phyloP scores from a whole-genome alignment of 768 basidiomycete species.

The Trametopsis cervina region DNA sequence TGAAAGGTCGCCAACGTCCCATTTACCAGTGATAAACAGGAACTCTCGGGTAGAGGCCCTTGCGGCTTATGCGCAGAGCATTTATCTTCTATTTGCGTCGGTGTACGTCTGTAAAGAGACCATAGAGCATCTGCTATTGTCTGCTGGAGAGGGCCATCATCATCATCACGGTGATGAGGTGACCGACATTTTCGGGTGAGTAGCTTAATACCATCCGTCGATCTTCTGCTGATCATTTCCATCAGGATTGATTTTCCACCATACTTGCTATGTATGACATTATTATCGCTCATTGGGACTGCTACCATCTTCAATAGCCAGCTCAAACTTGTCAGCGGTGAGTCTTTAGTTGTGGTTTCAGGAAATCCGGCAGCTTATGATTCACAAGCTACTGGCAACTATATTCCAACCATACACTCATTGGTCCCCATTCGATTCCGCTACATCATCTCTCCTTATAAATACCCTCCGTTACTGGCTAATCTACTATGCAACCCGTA shows the following conservation, averaged over 20 bases:
- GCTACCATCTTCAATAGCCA: conserved; percentile 58
- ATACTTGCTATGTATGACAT: conserved; percentile 44
- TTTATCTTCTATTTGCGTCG: conserved; percentile 90
- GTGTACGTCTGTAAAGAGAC: conserved; percentile 98
- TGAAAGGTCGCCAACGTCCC: neutral
- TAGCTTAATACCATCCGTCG: too few relatives aligned
- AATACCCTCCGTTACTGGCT: conserved; percentile 28
- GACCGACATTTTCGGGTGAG: conserved; percentile 34
- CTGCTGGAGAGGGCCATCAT: conserved; percentile 58
- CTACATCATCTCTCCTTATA: conserved; percentile 26
- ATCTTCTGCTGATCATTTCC: too few relatives aligned
- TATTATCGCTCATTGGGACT: conserved; percentile 51
- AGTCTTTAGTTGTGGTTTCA: conserved; percentile 21
- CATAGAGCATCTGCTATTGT: conserved; percentile 83
- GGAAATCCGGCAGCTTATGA: neutral
- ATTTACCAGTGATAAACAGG: conserved; percentile 37
- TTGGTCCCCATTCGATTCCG: conserved; percentile 39
- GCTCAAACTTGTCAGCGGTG: conserved; percentile 56
- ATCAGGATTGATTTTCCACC: conserved; percentile 63
- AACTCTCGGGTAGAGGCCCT: conserved; percentile 64
- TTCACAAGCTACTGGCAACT: conserved; percentile 28
- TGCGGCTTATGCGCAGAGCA: conserved; percentile 79
- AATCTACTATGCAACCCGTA: conserved; percentile 67
- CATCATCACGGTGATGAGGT: conserved; percentile 60
- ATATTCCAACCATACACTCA: conserved; percentile 46